Evolutionary conservation across 2,329 filamentous ascomycete species (phyloP), one percentile per base, ranked within the genome.

Genomic region (Epichloe hybrida): DNA sequence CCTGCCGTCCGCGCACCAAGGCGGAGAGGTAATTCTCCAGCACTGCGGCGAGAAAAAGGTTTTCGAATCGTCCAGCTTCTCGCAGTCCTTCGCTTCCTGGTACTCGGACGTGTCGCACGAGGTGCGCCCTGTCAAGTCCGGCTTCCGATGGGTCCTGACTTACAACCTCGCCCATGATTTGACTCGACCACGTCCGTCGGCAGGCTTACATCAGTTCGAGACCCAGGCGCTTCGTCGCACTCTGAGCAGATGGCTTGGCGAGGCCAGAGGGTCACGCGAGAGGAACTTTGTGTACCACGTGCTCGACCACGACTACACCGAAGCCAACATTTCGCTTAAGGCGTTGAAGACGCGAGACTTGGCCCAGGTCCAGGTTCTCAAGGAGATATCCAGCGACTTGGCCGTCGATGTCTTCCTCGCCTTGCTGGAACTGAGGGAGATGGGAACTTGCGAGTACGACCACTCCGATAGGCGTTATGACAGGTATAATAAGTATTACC

Each of bases 101-200:
- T 79, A 76, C 57, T 71, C 73, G 0, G 74, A 79, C 50, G 73
- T 79, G 0, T 64, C 63, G 1, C 73, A 79, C 55, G 69, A 79
- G 57, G 65, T 77, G n/a, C 62, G 69, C 15, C 68, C 69, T 1
- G 65, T 79, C 2, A 66, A 55, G 0, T 68, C 66, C 0, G 76
- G 76, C 3, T 69, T 72, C 56, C 71, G 74, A 3, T 67, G 72
- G 50, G 73, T 76, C 9, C 55, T 80, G 11, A 75, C 70, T 0
- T 81, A 77, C 61, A 78, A 79, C 56, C 66, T 80, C 4, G 58
- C 59, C 13, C 50, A 62, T 17, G 52, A 58, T 5, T 50, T 36
- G 4, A 34, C 56, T 5, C 44, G 52, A 15, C 12, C 51, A 1
- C 50, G 55, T 1, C 61, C 62, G 11, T 60, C 59, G 4, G 59